Base-by-base conservation (phyloP, 768 basidiomycete species). In the Lentinus brumalis region DNA sequence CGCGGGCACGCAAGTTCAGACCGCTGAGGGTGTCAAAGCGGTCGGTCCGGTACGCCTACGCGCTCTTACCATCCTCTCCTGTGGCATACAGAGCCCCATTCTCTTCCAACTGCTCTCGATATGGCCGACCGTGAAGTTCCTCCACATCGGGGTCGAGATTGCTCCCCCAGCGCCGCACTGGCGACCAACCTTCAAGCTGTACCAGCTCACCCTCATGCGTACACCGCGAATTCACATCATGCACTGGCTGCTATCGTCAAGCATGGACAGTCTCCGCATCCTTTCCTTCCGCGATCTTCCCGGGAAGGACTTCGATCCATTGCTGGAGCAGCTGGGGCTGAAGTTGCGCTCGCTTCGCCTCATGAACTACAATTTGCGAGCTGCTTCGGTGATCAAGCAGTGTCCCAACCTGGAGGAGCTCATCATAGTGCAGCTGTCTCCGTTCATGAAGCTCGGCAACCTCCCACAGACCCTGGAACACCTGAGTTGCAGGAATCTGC, bases 301-400 rank as follows among this genome's bases (percentile, higher is more conserved):
- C 0, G 72, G 76, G 10, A 35, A 47, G 4, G 55, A 53, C 4
- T 66, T 72, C 39, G 53, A 71, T 31, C 42, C 63, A 3, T 57
- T 72, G 5, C 67, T 82, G n/a, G 59, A 60, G 9, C 47, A 26
- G 0, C 72, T 76, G 50, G 73, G 74, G 4, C 69, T 73, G 8
- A 60, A 63, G n/a, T 70, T 83, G n/a, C 74, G 76, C 14, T 81
- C 81, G 2, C 71, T 83, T 47, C 77, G 79, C 45, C 58, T 82
- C 7, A 73, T 76, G 63, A 71, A 72, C 29, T 77, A 74, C 66
- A 76, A 66, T 62, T 38, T 50, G 2, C 65, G 73, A 15, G 70
- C 75, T 7, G 70, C 73, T 4, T 66, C 69, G n/a, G 65, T 81
- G 32, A 54, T 81, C 18, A 66, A 63, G 30, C 63, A 67, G 26